Base-by-base conservation (phyloP, 192 early-diverging fungal species). In the Lunasporangiospora selenospora region DNA sequence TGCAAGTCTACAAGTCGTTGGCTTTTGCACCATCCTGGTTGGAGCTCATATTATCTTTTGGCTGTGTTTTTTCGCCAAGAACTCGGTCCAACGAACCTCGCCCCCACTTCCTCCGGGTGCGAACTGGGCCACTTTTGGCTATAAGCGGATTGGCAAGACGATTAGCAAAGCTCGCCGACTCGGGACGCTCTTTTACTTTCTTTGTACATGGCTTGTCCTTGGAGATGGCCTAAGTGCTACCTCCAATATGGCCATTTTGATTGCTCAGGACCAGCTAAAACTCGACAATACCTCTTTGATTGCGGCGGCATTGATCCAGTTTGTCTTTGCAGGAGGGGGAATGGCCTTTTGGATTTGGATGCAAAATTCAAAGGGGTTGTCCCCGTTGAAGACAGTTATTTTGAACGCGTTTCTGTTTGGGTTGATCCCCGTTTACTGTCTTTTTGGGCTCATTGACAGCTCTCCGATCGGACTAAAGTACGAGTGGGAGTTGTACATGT, bases 171-270 rank as follows among this genome's bases (percentile, higher is more conserved):
- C 81, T 13, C 67, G 77, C 19, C 57, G 85, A 42, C 78, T 91
- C 2, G 40, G 75, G n/a, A 75, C 81, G 15, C 56, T 84, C 6
- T 88, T 89, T 49, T 65, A 76, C 29, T 90, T 88, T 55, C 75
- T 92, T 12, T 46, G 87, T 16, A 78, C 82, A 4, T 92, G 87
- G 82, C 89, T 90, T 59, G 75, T 91, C 58, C 85, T 86, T 50
- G 79, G 86, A 2, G 91, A 92, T 51, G 86, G 79, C 10, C 82
- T 88, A 18, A 81, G 52, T 13, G 85, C 88, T 1, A 69, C 85
- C 1, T 75, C 60, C 40, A 81, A 78, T 41, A 82, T 84, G 65
- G 83, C 81, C 36, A 78, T 83, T 15, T 65, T 88, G 36, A 90
- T 77, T 60, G 84, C 75, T 7, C 85, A 80, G 31, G 65, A 66